Conservation (phyloP, 108 stramenopile species). For the Nitzschia sp. region DNA sequence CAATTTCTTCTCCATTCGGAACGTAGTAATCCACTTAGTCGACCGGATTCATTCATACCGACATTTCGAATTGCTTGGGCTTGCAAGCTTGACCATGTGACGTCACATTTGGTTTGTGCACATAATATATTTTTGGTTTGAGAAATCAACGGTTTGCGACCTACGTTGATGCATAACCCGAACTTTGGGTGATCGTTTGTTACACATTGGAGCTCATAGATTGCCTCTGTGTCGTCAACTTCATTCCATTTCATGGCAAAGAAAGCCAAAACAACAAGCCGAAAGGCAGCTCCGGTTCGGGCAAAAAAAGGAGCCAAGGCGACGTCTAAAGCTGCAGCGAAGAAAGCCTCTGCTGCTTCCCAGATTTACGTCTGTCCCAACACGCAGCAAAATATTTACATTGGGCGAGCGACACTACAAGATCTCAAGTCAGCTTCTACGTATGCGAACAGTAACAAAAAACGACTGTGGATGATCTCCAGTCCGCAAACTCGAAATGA, state of each 20-base stretch:
- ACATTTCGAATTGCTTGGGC: not conserved
- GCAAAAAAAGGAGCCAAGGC: not conserved
- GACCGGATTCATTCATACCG: not conserved
- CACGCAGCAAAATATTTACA: slow-evolving; percentile 35
- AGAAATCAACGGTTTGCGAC: too few species aligned
- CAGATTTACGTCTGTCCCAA: slow-evolving; percentile 22
- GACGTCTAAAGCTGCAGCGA: not conserved
- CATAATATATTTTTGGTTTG: too few species aligned
- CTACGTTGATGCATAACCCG: too few species aligned
- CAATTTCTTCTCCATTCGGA: too few species aligned
- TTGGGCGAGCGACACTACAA: slow-evolving; percentile 27
- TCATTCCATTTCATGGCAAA: too few species aligned
- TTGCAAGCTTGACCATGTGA: too few species aligned
- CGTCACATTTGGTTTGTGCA: too few species aligned
- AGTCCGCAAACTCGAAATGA: slow-evolving; percentile 39
- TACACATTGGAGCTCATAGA: too few species aligned
- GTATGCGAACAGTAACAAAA: slow-evolving; percentile 9
- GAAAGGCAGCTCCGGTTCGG: too few species aligned
- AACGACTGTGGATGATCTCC: slow-evolving; percentile 33
- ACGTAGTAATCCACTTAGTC: not conserved
- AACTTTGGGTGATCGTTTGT: too few species aligned
- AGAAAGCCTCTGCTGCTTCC: not conserved
- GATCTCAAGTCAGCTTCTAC: slow-evolving; percentile 27
- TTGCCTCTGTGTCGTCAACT: too few species aligned
- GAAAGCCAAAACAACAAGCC: too few species aligned